These are phyloP conservation scores for Pisolithus orientalis DNA, from an alignment of 768 basidiomycete species.

Conservation along the genomic window DNA sequence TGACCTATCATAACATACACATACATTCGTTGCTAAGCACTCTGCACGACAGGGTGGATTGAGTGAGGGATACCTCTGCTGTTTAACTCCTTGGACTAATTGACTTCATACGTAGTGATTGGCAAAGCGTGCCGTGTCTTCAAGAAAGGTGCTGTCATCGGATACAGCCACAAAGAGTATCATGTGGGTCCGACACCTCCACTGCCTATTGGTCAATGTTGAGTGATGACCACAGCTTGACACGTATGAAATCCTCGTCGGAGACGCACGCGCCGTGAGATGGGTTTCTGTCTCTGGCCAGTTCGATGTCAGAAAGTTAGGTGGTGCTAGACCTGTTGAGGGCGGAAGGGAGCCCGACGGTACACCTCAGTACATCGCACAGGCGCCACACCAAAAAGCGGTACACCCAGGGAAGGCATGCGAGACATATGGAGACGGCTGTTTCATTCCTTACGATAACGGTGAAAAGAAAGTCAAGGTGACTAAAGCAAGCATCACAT, in stretches of 20 bases:
- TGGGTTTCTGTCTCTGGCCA: conserved; percentile 51
- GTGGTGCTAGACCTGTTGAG: conserved; percentile 51
- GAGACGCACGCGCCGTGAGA: conserved; percentile 45
- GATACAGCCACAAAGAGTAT: conserved; percentile 52
- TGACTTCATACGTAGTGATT: conserved; percentile 38
- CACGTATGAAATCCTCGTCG: conserved; percentile 67
- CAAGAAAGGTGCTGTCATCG: conserved; percentile 58
- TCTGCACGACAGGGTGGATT: conserved; percentile 39
- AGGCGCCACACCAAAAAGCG: conserved; percentile 46
- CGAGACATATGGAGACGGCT: conserved; percentile 44
- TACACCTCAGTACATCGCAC: conserved; percentile 53
- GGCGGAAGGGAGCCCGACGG: conserved; percentile 63
- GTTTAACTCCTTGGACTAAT: neutral
- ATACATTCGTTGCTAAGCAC: conserved; percentile 1
- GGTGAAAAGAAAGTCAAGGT: conserved; percentile 50
- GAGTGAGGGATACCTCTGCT: conserved; percentile 30
- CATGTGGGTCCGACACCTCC: conserved; percentile 35
- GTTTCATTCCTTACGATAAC: conserved; percentile 49
- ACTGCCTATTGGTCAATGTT: neutral
- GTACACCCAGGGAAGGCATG: conserved; percentile 63
- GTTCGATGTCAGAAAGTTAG: conserved; percentile 38
- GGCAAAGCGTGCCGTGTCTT: conserved; percentile 59
- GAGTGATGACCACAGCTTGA: conserved; percentile 37
- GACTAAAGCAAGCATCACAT: conserved; percentile 5
- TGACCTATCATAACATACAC: neutral